phyloP scores from a whole-genome alignment of 768 basidiomycete species.

The Pisolithus microcarpus region DNA sequence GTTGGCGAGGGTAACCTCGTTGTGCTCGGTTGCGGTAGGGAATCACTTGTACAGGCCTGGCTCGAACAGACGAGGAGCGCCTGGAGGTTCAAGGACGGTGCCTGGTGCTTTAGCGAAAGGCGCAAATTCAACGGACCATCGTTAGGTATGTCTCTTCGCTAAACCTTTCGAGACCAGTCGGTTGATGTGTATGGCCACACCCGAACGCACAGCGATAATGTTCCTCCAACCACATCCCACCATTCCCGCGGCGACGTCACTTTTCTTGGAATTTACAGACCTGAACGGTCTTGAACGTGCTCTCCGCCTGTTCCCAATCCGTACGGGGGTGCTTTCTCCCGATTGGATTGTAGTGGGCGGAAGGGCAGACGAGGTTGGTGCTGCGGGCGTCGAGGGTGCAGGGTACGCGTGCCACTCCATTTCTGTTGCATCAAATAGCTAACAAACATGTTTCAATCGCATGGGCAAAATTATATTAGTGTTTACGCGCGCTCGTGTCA shows the following conservation, averaged over 20 bases:
- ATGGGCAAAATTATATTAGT: slow-evolving; percentile 14
- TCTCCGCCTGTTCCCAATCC: slow-evolving; percentile 69
- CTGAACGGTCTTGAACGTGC: slow-evolving; percentile 56
- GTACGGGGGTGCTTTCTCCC: slow-evolving; percentile 71
- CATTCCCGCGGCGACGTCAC: slow-evolving; percentile 25
- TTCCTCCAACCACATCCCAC: slow-evolving; percentile 13
- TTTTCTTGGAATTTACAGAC: slow-evolving; percentile 60
- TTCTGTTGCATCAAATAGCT: not conserved
- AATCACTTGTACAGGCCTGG: slow-evolving; percentile 26
- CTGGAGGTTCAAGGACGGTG: slow-evolving; percentile 17
- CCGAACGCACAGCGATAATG: slow-evolving; percentile 42
- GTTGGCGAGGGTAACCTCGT: slow-evolving; percentile 45
- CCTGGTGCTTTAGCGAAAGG: slow-evolving; percentile 9
- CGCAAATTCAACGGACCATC: slow-evolving; percentile 14
- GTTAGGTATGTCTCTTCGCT: slow-evolving; percentile 10
- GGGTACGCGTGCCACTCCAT: slow-evolving; percentile 45
- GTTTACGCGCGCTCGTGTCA: slow-evolving; percentile 22
- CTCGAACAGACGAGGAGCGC: slow-evolving; percentile 18
- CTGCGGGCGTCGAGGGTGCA: slow-evolving; percentile 68
- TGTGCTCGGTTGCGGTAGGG: slow-evolving; percentile 41
- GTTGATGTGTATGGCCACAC: not conserved
- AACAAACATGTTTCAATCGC: not conserved
- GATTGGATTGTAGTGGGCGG: slow-evolving; percentile 68
- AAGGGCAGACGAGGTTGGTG: slow-evolving; percentile 49
- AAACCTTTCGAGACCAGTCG: not conserved